These are phyloP conservation scores for Phytophthora boehmeriae DNA, from an alignment of 352 stramenopile species.

Conservation along the genomic window DNA sequence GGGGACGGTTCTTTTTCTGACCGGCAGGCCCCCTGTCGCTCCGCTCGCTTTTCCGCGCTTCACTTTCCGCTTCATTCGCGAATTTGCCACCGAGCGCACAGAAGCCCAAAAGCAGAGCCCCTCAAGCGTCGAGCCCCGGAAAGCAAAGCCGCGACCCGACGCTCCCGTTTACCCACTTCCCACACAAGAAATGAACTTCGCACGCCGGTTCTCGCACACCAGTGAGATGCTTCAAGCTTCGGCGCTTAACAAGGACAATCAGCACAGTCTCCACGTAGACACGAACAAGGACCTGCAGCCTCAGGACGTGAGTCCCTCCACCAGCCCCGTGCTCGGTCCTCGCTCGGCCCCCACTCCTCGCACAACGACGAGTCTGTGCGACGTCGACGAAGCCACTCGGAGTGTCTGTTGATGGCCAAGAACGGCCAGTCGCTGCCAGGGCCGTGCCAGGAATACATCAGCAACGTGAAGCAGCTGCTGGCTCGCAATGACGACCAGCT, in stretches of 20 bases:
- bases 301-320: constrained; percentile 18
- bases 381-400: constrained; percentile 76
- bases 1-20: constrained; percentile 30
- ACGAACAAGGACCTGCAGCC: constrained; percentile 45
- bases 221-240: constrained; percentile 40
- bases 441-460: constrained; percentile 86
- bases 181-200: constrained; percentile 39
- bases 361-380: constrained; percentile 45
- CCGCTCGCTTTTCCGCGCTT: constrained; percentile 6
- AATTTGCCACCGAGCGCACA: constrained; percentile 38
- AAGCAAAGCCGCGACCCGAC: background rate
- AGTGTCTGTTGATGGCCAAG: constrained; percentile 81
- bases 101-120: constrained; percentile 7
- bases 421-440: constrained; percentile 64
- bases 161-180: background rate
- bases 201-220: constrained; percentile 40
- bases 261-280: constrained; percentile 53
- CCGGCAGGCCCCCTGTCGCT: too few species aligned
- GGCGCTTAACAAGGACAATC: constrained; percentile 23
- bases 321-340: constrained; percentile 27
- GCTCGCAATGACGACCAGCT: constrained; percentile 65
- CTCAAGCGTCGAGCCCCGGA: background rate
- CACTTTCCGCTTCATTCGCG: constrained; percentile 35
- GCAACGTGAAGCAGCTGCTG: constrained; percentile 84
- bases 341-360: constrained; percentile 39